Evolutionary conservation across 2,329 filamentous ascomycete species (phyloP), one percentile per base, ranked within the genome.

Genomic region (Fusarium abutilonis): DNA sequence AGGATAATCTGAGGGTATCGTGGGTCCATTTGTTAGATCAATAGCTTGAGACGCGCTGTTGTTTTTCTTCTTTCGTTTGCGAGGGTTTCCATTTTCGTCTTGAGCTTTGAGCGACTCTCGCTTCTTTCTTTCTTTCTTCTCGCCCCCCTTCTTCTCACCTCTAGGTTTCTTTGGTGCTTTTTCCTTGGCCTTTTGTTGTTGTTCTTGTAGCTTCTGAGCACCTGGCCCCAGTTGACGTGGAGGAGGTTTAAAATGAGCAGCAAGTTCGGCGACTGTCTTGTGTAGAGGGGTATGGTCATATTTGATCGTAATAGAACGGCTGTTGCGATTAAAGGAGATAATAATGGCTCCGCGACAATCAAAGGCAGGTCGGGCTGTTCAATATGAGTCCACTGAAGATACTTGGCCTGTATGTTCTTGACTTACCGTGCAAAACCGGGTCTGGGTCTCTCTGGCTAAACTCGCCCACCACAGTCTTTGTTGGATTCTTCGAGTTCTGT

Each of bases 251-350:
- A 83, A 80, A 34, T 78, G 73, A 5, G 80, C 77, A 9, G 79
- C 75, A 21, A 86, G 72, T 42, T 86, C 73, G 1, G 73, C 78
- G 5, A 87, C 83, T 0, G 83, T 84, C 66, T 77, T 81, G 69
- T 87, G 85, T n/a, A 86, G 67, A 4, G 80, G 81, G 0, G 80
- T 84, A 64, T 87, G 85, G 29, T 82, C 79, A 64, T 86, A 86
- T 54, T 82, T 82, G 50, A 86, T 75, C 10, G 79, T 76, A 35
- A 87, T 80, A 9, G 76, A 73, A 29, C 80, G 79, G 28, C 74
- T 78, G 21, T 75, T 76, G 51, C 79, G 80, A 7, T 79, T 77
- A 60, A 87, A 86, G 1, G 77, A 70, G 39, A 87, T 77, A 3
- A 73, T 77, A 15, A 86, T 70, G 1, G 76, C 75, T 15, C 85